Evolutionary conservation across 352 stramenopile species (phyloP).

Genomic region (Phytophthora constricta): DNA sequence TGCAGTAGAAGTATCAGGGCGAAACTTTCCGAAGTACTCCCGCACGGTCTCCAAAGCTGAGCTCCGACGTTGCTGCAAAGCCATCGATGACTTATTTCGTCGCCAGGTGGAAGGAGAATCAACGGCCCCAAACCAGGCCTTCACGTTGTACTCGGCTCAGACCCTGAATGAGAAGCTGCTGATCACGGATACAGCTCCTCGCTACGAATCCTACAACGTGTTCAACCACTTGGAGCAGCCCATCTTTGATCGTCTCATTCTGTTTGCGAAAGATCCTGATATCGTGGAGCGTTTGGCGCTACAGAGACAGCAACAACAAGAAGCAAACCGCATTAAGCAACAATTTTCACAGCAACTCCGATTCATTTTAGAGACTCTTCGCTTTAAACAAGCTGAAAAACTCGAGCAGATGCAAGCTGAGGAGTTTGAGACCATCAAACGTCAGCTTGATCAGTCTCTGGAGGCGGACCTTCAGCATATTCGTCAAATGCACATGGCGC

Average conservation of each 20-base stretch:
- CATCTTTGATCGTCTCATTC: slow-evolving; percentile 66
- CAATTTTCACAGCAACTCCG: slow-evolving; percentile 55
- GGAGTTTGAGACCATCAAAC: slow-evolving; percentile 52
- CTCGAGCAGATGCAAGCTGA: slow-evolving; percentile 45
- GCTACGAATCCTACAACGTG: slow-evolving; percentile 59
- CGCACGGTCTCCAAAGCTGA: slow-evolving; percentile 58
- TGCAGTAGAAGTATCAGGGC: slow-evolving; percentile 56
- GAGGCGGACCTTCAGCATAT: slow-evolving; percentile 72
- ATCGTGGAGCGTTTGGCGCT: slow-evolving; percentile 61
- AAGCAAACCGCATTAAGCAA: slow-evolving; percentile 60
- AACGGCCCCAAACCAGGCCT: slow-evolving; percentile 51
- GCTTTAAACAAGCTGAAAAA: slow-evolving; percentile 38
- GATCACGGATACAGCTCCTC: slow-evolving; percentile 63
- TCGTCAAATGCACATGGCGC: slow-evolving; percentile 60
- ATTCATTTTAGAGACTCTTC: slow-evolving; percentile 54
- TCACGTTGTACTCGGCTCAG: slow-evolving; percentile 49
- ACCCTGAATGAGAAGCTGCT: slow-evolving; percentile 59
- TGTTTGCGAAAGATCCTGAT: slow-evolving; percentile 71
- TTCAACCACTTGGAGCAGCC: slow-evolving; percentile 80
- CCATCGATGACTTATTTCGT: slow-evolving; percentile 61
- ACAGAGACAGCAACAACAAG: slow-evolving; percentile 56
- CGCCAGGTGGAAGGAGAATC: slow-evolving; percentile 27
- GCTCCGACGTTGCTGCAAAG: slow-evolving; percentile 53
- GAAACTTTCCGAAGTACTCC: slow-evolving; percentile 71
- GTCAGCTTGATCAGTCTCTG: slow-evolving; percentile 54